phyloP scores from a whole-genome alignment of 345 rosid species.

The Excoecaria agallocha region DNA sequence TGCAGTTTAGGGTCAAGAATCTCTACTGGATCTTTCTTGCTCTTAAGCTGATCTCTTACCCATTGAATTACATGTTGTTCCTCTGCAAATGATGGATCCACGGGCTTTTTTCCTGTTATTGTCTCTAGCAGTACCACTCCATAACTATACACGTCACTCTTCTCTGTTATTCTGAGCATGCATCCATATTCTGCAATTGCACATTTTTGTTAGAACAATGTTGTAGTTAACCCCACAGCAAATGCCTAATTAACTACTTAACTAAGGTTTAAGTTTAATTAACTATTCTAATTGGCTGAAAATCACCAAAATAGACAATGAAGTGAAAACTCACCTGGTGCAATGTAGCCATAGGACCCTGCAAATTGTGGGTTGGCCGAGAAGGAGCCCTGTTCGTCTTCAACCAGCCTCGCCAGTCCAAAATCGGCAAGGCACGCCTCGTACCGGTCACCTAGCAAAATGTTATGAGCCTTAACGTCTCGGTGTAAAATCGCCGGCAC shows the following conservation, averaged over 20 bases:
- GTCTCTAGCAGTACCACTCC: constrained; percentile 82
- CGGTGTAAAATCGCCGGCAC: constrained; percentile 81
- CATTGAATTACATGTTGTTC: constrained; percentile 76
- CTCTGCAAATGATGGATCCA: constrained; percentile 65
- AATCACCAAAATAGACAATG: too few species aligned
- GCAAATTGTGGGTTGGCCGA: constrained; percentile 60
- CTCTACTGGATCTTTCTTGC: constrained; percentile 64
- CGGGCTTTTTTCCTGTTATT: constrained; percentile 73
- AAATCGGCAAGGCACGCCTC: constrained; percentile 86
- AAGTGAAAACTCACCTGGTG: constrained; percentile 55
- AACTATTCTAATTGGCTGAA: too few species aligned
- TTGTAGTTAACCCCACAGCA: too few species aligned
- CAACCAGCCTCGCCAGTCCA: constrained; percentile 70
- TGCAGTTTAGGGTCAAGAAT: constrained; percentile 62
- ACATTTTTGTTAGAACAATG: neutral
- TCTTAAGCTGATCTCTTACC: constrained; percentile 67
- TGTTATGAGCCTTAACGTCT: constrained; percentile 76
- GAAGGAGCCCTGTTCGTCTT: constrained; percentile 44
- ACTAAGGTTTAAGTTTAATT: too few species aligned
- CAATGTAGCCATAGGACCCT: constrained; percentile 94
- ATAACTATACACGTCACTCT: constrained; percentile 77
- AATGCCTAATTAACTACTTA: too few species aligned
- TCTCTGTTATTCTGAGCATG: constrained; percentile 57
- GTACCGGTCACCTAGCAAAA: constrained; percentile 57
- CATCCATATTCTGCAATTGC: constrained; percentile 61